phyloP scores from a whole-genome alignment of 306 rosid species.

The Rosa multiflora region DNA sequence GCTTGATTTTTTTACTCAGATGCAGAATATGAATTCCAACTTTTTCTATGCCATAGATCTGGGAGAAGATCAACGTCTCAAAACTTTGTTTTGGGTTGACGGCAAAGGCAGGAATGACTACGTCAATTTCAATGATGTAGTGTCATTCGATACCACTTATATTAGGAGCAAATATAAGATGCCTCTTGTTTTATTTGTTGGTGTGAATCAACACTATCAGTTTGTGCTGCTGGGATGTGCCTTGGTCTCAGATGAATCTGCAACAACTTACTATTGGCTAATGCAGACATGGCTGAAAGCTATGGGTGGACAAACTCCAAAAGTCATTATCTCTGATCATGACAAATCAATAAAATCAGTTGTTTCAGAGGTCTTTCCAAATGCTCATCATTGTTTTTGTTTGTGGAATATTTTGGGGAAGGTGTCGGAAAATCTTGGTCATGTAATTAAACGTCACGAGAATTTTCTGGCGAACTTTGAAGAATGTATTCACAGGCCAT shows the following conservation, averaged over 20 bases:
- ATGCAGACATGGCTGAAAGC: slow-evolving; percentile 84
- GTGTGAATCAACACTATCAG: slow-evolving; percentile 96
- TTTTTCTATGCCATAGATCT: slow-evolving; percentile 84
- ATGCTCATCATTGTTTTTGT: slow-evolving; percentile 59
- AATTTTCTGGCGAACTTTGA: slow-evolving; percentile 84
- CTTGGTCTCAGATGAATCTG: slow-evolving; percentile 81
- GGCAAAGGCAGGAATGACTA: slow-evolving; percentile 96
- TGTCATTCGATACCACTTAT: slow-evolving; percentile 83
- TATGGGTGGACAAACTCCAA: slow-evolving; percentile 86
- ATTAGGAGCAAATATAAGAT: slow-evolving; percentile 83
- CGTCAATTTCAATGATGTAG: slow-evolving; percentile 74
- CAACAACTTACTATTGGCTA: slow-evolving; percentile 70
- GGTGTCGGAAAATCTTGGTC: slow-evolving; percentile 79
- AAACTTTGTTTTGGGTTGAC: slow-evolving; percentile 86
- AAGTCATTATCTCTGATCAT: slow-evolving; percentile 78
- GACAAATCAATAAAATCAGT: slow-evolving; percentile 77
- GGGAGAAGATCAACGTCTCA: slow-evolving; percentile 87
- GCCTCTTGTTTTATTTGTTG: slow-evolving; percentile 93
- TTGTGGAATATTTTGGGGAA: slow-evolving; percentile 89
- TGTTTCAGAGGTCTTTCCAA: slow-evolving; percentile 67
- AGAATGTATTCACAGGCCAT: slow-evolving; percentile 80
- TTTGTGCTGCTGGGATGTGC: slow-evolving; percentile 95
- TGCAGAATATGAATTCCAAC: slow-evolving; percentile 84
- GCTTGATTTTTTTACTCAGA: slow-evolving; percentile 73
- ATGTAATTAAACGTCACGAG: slow-evolving; percentile 63